A percentile compares a stretch with the other conserved stretches of the same genome.
These are phyloP conservation scores for Senecio squalidus DNA, from an alignment of 140 eudicot genomes.

Conservation along the genomic window DNA sequence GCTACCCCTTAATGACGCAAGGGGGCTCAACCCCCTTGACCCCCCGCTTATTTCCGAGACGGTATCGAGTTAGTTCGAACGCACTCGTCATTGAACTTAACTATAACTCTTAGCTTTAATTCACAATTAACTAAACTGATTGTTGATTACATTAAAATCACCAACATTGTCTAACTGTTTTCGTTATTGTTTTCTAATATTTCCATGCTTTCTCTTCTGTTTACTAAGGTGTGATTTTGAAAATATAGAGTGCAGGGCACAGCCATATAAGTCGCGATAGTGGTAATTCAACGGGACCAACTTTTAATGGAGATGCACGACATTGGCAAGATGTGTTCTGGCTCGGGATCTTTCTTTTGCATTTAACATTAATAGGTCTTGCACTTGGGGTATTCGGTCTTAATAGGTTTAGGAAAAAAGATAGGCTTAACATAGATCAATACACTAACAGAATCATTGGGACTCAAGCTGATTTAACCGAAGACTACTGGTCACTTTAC, in stretches of 20 bases:
- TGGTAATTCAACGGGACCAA: constrained; percentile 33
- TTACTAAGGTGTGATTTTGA: constrained; percentile 11
- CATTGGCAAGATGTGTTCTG: constrained; percentile 93
- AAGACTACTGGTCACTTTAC: constrained; percentile 91
- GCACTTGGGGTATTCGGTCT: constrained; percentile 71
- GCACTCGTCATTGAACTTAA: too few species aligned
- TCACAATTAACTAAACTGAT: too few species aligned
- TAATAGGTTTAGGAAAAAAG: constrained; percentile 72
- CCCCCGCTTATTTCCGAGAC: too few species aligned
- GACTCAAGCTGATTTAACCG: constrained; percentile 72
- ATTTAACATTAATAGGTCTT: constrained; percentile 60
- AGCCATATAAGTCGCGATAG: constrained; percentile 37
- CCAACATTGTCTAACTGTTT: not conserved
- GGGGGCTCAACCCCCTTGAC: too few species aligned
- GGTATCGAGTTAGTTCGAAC: too few species aligned
- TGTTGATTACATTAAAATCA: too few species aligned
- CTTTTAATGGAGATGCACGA: constrained; percentile 57
- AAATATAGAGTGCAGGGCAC: constrained; percentile 56
- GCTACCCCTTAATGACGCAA: too few species aligned
- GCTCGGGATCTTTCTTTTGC: constrained; percentile 61
- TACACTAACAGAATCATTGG: constrained; percentile 49
- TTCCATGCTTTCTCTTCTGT: not conserved
- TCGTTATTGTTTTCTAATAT: not conserved
- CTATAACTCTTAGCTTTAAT: too few species aligned
- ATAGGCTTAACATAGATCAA: constrained; percentile 82